Base-by-base conservation (phyloP, 371 early-diverging fungal species). In the Mortierella sp. region DNA sequence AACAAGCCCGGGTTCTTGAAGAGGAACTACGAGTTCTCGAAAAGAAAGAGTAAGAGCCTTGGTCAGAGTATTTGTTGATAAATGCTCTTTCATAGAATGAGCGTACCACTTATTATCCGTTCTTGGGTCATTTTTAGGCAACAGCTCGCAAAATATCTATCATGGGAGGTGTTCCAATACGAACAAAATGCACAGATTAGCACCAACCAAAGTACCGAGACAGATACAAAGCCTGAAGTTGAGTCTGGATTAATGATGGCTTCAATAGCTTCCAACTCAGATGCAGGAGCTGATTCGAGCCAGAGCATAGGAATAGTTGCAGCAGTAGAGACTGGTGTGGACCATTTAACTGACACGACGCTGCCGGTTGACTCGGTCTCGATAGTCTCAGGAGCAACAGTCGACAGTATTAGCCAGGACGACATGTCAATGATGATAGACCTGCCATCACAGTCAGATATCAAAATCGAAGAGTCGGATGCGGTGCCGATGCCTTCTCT, bases 11-110 rank as follows among this genome's bases (percentile, higher is more conserved):
- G 29, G 48, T 75, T 18, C 55, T 81, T 21, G 72, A 57, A 4
- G 75, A 81, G 57, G 75, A 81, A 48, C 30, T 52, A 25, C 44
- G 64, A 6, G 60, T 75, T 16, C 45, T 81, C 37, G 68, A 61
- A 48, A 67, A 53, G 62, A 81, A 81, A 56, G 72, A 63, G 81
- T 81, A 58, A 11, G 72, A 4, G 14, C 14, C 14, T 50, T 9
- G 23, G 23, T 9, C 11, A 21, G 26, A 9, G 19, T 9, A 11
- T 21, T 23, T 37, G 37, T 37, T 37, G 37, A 37, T 37, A 9
- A 37, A 37, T 9, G 37, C 37, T 37, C 37, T 9, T 37, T 9
- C 37, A 5, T 37, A n/a, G 37, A 37, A 37, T 37, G 37, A 37
- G 9, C 9, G 37, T 9, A 37, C 9, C 5, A 37, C 37, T 37